Percentiles rank a stretch among this genome's conserved stretches.
Evolutionary conservation across 768 basidiomycete species (phyloP).

Genomic region (Lactarius hengduanensis): DNA sequence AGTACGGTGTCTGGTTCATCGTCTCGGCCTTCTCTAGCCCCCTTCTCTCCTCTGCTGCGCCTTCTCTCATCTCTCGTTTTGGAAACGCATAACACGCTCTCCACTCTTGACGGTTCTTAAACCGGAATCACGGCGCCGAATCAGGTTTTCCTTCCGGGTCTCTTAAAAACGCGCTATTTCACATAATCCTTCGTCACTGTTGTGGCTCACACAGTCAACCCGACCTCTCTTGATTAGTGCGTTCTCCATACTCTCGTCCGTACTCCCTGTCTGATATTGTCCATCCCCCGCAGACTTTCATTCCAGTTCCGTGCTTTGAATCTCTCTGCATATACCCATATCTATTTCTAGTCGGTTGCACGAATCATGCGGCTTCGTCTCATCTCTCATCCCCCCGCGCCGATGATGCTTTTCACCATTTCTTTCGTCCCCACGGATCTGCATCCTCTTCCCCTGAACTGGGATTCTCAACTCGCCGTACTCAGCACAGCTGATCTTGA

Average conservation of each 20-base stretch:
- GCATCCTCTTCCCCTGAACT: conserved; percentile 46
- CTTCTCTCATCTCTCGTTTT: conserved; percentile 14
- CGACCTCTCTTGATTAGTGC: conserved; percentile 20
- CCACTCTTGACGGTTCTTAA: neutral
- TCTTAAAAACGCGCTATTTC: conserved; percentile 7
- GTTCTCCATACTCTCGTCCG: neutral
- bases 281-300: neutral
- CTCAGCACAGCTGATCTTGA: conserved; percentile 54
- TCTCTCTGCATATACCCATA: conserved; percentile 25
- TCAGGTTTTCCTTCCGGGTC: conserved; percentile 1
- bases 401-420: conserved; percentile 59
- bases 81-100: conserved; percentile 15
- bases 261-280: neutral
- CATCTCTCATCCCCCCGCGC: conserved; percentile 42
- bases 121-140: conserved; percentile 3
- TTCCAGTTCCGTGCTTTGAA: conserved; percentile 7
- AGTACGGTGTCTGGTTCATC: neutral
- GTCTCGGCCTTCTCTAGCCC: neutral
- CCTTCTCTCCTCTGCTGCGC: neutral
- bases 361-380: conserved; percentile 59
- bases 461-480: conserved; percentile 53
- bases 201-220: neutral
- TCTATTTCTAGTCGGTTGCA: conserved; percentile 12
- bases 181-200: neutral
- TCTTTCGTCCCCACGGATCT: conserved; percentile 48